Evolutionary conservation across 1,284 basidiomycete genomes (phyloP).

Genomic region (Coriolopsis trogii): DNA sequence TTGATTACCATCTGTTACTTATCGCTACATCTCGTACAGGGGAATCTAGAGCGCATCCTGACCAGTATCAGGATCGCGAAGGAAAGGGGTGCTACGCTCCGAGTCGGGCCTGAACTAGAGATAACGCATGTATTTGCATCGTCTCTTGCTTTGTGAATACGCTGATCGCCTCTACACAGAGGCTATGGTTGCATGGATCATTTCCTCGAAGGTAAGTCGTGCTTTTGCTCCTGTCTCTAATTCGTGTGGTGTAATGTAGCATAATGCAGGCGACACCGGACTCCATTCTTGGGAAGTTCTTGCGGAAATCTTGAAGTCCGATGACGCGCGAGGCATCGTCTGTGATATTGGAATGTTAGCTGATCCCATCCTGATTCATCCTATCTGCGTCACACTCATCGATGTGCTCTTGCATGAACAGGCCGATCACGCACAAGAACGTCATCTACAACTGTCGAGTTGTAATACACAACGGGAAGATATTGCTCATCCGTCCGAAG

Average conservation of each 20-base stretch:
- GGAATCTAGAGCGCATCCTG: slow-evolving; percentile 91
- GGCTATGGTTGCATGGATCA: slow-evolving; percentile 97
- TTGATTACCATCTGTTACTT: background rate
- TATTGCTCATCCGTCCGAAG: slow-evolving; percentile 94
- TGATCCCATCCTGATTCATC: background rate
- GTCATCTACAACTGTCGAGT: slow-evolving; percentile 97
- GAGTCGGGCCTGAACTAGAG: slow-evolving; percentile 99
- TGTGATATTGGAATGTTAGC: slow-evolving; percentile 94
- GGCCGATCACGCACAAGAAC: slow-evolving; percentile 96
- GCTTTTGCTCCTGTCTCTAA: background rate
- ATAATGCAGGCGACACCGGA: slow-evolving; percentile 79
- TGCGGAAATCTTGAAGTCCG: slow-evolving; percentile 81
- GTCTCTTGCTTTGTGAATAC: background rate
- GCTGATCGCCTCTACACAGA: slow-evolving; percentile 41
- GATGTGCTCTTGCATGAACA: slow-evolving; percentile 33
- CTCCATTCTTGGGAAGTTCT: slow-evolving; percentile 98
- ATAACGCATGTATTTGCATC: slow-evolving; percentile 70
- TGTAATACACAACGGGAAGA: slow-evolving; percentile 84
- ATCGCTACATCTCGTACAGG: slow-evolving; percentile 47
- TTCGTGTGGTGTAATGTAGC: background rate
- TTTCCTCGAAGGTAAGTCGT: slow-evolving; percentile 74
- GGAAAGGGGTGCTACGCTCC: slow-evolving; percentile 83
- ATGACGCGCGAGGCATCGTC: slow-evolving; percentile 77
- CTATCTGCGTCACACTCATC: background rate
- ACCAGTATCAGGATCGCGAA: slow-evolving; percentile 90